Evolutionary conservation across 2,329 filamentous ascomycete genomes (phyloP).

Genomic region (Verticillium tricorpus): DNA sequence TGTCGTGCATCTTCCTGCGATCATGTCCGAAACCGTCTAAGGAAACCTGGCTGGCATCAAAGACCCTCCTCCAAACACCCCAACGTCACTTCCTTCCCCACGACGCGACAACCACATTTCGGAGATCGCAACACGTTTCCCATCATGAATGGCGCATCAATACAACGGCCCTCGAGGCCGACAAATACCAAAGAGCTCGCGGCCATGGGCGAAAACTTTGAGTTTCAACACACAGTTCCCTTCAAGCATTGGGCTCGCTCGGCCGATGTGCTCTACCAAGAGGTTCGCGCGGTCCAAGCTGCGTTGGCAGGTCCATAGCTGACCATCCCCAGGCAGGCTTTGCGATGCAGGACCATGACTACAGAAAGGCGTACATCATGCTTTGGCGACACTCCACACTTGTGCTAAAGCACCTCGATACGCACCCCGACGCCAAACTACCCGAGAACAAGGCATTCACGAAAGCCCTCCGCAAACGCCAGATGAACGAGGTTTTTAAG

Average conservation of each 20-base stretch:
- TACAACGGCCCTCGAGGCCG: slow-evolving; percentile 45
- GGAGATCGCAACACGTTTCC: not conserved
- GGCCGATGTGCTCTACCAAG: slow-evolving; percentile 72
- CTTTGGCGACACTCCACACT: slow-evolving; percentile 86
- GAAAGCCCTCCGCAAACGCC: slow-evolving; percentile 41
- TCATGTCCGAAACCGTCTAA: not conserved
- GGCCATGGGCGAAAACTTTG: slow-evolving; percentile 70
- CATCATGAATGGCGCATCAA: slow-evolving; percentile 21
- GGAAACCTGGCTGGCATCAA: not conserved
- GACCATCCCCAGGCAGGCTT: slow-evolving; percentile 62
- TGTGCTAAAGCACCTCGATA: slow-evolving; percentile 69
- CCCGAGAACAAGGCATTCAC: slow-evolving; percentile 62
- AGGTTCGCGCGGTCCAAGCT: slow-evolving; percentile 50
- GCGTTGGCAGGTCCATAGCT: slow-evolving; percentile 6
- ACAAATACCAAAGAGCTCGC: slow-evolving; percentile 74
- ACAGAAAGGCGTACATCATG: slow-evolving; percentile 83
- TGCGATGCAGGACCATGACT: slow-evolving; percentile 81
- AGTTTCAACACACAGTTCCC: slow-evolving; percentile 72
- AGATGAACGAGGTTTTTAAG: slow-evolving; percentile 53
- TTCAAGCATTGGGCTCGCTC: slow-evolving; percentile 80
- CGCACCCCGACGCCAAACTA: slow-evolving; percentile 70
- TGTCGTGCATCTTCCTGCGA: not conserved
- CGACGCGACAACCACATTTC: not conserved
- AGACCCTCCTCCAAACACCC: not conserved
- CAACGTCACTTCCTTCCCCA: no score